Evolutionary conservation across 2,329 filamentous ascomycete genomes (phyloP).

Genomic region (Rhynchosporium agropyri): DNA sequence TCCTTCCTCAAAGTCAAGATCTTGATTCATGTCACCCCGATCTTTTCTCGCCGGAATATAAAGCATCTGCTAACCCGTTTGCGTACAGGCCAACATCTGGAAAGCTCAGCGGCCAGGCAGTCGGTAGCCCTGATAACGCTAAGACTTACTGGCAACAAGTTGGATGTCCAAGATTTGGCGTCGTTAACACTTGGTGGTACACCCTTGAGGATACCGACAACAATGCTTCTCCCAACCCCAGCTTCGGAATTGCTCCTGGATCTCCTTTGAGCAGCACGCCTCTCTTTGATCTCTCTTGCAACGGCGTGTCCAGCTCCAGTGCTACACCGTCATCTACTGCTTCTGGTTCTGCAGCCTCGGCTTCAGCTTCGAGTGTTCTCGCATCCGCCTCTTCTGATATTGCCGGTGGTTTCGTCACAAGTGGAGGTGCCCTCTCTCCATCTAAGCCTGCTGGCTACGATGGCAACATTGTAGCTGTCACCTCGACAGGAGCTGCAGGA

Average conservation of each 20-base stretch:
- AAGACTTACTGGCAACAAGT: slow-evolving; percentile 80
- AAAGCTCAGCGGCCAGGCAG: slow-evolving; percentile 60
- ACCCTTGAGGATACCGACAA: slow-evolving; percentile 68
- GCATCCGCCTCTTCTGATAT: slow-evolving; percentile 24
- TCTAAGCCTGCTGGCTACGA: slow-evolving; percentile 22
- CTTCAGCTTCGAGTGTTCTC: slow-evolving; percentile 20
- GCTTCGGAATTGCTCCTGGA: slow-evolving; percentile 68
- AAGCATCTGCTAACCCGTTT: too few species aligned
- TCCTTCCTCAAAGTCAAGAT: too few species aligned
- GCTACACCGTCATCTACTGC: slow-evolving; percentile 27
- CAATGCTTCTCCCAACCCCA: slow-evolving; percentile 62
- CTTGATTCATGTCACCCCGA: too few species aligned
- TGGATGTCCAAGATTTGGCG: slow-evolving; percentile 70
- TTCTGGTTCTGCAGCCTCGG: slow-evolving; percentile 17
- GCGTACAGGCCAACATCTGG: slow-evolving; percentile 64
- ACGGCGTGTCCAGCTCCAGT: slow-evolving; percentile 38
- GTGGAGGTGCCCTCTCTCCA: slow-evolving; percentile 33
- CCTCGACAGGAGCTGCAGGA: slow-evolving; percentile 23
- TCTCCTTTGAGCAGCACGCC: slow-evolving; percentile 55
- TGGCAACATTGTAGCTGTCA: slow-evolving; percentile 23
- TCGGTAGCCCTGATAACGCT: slow-evolving; percentile 68
- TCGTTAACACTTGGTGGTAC: slow-evolving; percentile 74
- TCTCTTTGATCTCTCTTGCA: slow-evolving; percentile 66
- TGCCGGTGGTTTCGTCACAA: slow-evolving; percentile 23
- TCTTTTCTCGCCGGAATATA: too few species aligned